These are phyloP conservation scores for Colletotrichum aenigma DNA, from an alignment of 2,329 filamentous ascomycete genomes.

Conservation along the genomic window DNA sequence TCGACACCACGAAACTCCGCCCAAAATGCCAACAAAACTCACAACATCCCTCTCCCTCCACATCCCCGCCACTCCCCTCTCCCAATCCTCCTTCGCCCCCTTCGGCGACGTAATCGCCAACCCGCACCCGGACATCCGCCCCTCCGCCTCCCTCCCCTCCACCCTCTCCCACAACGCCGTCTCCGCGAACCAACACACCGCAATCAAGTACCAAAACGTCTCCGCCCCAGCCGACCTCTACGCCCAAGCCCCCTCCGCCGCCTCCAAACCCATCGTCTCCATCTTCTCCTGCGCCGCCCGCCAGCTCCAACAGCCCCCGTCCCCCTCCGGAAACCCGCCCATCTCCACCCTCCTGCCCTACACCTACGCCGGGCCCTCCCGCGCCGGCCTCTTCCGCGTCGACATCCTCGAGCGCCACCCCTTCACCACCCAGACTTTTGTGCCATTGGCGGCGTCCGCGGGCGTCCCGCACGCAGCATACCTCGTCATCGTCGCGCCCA, in stretches of 20 bases:
- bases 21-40: slow-evolving; percentile 6
- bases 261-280: slow-evolving; percentile 72
- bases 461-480: slow-evolving; percentile 54
- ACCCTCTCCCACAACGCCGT: slow-evolving; percentile 47
- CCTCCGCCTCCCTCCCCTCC: slow-evolving; percentile 48
- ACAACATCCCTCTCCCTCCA: slow-evolving; percentile 26
- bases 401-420: slow-evolving; percentile 87
- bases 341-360: slow-evolving; percentile 21
- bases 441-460: slow-evolving; percentile 64
- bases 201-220: slow-evolving; percentile 84
- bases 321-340: not conserved
- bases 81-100: slow-evolving; percentile 69
- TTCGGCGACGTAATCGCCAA: slow-evolving; percentile 88
- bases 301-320: slow-evolving; percentile 35
- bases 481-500: slow-evolving; percentile 89
- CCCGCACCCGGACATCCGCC: slow-evolving; percentile 62
- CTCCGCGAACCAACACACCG: slow-evolving; percentile 83
- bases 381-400: slow-evolving; percentile 60
- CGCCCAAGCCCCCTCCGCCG: slow-evolving; percentile 62
- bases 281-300: slow-evolving; percentile 87
- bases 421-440: slow-evolving; percentile 92
- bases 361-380: slow-evolving; percentile 1
- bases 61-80: slow-evolving; percentile 70
- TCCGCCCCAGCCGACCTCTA: slow-evolving; percentile 78
- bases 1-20: not conserved